Percentiles rank a stretch among this genome's conserved stretches.
phyloP scores from a whole-genome alignment of 2,329 filamentous ascomycete species.

The Neonectria ditissima region DNA sequence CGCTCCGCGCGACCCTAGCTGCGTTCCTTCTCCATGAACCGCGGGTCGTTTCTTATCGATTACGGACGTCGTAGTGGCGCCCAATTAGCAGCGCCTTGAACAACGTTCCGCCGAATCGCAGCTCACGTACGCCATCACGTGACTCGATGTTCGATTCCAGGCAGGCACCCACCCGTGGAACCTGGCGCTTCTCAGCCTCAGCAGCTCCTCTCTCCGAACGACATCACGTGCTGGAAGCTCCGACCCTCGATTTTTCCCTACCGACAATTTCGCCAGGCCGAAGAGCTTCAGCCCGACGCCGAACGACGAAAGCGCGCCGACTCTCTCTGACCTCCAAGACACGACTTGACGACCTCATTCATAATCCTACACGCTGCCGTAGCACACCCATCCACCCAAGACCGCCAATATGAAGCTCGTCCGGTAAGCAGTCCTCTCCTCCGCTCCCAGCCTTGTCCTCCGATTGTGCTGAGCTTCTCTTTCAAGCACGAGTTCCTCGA shows the following conservation, averaged over 20 bases:
- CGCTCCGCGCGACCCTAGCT: constrained; percentile 17
- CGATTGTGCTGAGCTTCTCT: constrained; percentile 38
- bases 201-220: background rate
- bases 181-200: background rate
- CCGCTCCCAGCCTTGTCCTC: constrained; percentile 22
- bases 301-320: constrained; percentile 37
- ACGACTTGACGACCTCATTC: constrained; percentile 1
- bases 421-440: constrained; percentile 71
- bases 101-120: constrained; percentile 19
- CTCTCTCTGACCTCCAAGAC: constrained; percentile 22
- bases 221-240: constrained; percentile 43
- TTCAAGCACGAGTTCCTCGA: constrained; percentile 34
- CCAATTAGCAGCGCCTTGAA: constrained; percentile 28
- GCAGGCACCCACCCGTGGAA: background rate
- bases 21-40: constrained; percentile 24
- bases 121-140: constrained; percentile 13
- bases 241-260: constrained; percentile 48
- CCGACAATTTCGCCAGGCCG: constrained; percentile 45
- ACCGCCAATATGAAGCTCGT: constrained; percentile 90
- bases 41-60: constrained; percentile 38
- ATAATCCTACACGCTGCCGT: constrained; percentile 16
- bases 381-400: constrained; percentile 18
- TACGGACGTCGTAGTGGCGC: constrained; percentile 7
- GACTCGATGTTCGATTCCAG: background rate
- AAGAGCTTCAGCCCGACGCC: constrained; percentile 46